phyloP scores from a whole-genome alignment of 1,284 basidiomycete genomes.

The Trichosporon coremiiforme region DNA sequence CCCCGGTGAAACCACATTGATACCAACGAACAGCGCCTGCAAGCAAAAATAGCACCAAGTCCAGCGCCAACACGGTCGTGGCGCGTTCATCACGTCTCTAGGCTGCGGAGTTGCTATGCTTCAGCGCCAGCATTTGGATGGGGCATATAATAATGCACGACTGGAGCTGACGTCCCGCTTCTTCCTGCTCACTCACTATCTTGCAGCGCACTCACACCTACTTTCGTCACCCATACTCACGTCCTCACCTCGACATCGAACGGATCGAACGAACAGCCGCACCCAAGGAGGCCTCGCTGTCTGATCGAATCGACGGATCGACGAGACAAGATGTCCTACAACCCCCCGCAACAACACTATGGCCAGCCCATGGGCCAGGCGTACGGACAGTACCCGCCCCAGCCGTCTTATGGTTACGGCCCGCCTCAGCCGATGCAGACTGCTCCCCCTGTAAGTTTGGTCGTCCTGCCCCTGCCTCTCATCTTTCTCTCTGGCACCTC shows the following conservation, averaged over 20 bases:
- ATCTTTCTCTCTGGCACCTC: too few relatives aligned
- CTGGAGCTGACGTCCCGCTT: background rate
- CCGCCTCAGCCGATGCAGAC: constrained; percentile 4
- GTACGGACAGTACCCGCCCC: background rate
- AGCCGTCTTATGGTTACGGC: constrained; percentile 1
- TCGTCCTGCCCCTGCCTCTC: background rate
- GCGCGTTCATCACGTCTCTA: background rate
- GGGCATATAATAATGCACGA: background rate
- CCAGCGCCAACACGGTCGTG: background rate
- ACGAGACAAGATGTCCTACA: background rate
- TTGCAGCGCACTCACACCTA: too few relatives aligned
- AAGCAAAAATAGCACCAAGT: constrained; percentile 3
- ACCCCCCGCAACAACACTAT: background rate
- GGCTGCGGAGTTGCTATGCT: background rate
- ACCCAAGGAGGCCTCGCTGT: too few relatives aligned
- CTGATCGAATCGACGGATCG: too few relatives aligned
- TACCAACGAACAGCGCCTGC: background rate
- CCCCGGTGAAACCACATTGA: too few relatives aligned
- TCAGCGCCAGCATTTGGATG: background rate
- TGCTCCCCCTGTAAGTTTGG: background rate
- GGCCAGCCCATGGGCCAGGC: background rate
- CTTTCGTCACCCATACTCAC: too few relatives aligned
- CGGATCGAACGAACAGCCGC: too few relatives aligned
- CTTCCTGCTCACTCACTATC: background rate
- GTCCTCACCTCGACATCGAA: too few relatives aligned